phyloP scores from a whole-genome alignment of 768 basidiomycete genomes.

The Coprinopsis cinerea region DNA sequence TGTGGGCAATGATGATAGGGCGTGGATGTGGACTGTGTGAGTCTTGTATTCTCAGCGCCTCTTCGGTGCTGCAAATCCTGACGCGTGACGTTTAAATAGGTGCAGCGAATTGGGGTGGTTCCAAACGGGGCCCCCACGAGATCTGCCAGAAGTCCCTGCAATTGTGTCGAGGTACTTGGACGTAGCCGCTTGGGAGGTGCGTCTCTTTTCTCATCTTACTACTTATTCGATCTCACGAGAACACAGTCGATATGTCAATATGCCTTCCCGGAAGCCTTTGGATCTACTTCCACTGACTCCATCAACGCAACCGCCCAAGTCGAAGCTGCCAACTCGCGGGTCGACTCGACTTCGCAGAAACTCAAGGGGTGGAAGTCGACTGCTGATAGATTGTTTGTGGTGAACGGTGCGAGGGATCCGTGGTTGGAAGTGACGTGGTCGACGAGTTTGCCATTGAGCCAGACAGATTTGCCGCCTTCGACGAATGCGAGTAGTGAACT shows the following conservation, averaged over 20 bases:
- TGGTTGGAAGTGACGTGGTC: too few relatives aligned
- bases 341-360: slow-evolving; percentile 34
- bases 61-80: too few relatives aligned
- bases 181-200: neutral
- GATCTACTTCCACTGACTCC: too few relatives aligned
- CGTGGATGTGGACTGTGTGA: slow-evolving; percentile 70
- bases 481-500: too few relatives aligned
- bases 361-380: slow-evolving; percentile 61
- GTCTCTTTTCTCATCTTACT: neutral
- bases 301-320: too few relatives aligned
- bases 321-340: neutral
- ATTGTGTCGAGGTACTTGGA: slow-evolving; percentile 26
- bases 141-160: slow-evolving; percentile 51
- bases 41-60: too few relatives aligned
- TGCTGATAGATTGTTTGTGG: slow-evolving; percentile 59
- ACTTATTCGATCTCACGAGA: neutral
- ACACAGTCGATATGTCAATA: neutral
- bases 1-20: slow-evolving; percentile 49
- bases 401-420: slow-evolving; percentile 59
- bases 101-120: slow-evolving; percentile 67
- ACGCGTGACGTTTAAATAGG: too few relatives aligned
- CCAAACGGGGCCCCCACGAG: slow-evolving; percentile 34
- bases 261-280: slow-evolving; percentile 4
- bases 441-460: too few relatives aligned
- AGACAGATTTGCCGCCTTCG: too few relatives aligned